Conservation (phyloP, 1,139 yeast genomes). For the Lodderomyces theae region DNA sequence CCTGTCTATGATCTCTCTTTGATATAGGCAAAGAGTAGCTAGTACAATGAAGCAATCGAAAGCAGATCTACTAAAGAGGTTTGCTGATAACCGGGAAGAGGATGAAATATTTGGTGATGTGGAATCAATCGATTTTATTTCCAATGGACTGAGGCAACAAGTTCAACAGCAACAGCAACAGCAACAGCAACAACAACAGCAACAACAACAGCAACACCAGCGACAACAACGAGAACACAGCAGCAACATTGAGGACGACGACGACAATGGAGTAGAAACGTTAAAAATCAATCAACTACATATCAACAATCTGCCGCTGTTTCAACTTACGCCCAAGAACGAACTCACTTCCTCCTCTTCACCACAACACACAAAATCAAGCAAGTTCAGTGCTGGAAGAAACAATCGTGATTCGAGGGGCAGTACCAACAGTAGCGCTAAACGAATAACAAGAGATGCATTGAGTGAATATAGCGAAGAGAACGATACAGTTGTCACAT, state of each 20-base stretch:
- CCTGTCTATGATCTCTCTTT: neutral
- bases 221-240: slow-evolving; percentile 16
- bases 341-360: slow-evolving; percentile 9
- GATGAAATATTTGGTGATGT: slow-evolving; percentile 33
- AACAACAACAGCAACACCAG: slow-evolving; percentile 10
- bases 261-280: slow-evolving; percentile 8
- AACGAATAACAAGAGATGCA: slow-evolving; percentile 17
- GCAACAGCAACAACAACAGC: neutral
- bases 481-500: slow-evolving; percentile 41
- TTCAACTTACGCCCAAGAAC: slow-evolving; percentile 13
- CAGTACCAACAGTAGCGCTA: slow-evolving; percentile 6
- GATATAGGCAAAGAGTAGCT: neutral
- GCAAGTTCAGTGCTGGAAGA: neutral
- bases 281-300: slow-evolving; percentile 8
- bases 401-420: neutral
- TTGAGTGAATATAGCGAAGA: slow-evolving; percentile 41
- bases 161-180: slow-evolving; percentile 16
- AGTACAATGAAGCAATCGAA: neutral
- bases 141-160: neutral
- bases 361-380: slow-evolving; percentile 7
- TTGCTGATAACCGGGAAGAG: slow-evolving; percentile 19
- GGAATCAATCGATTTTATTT: slow-evolving; percentile 18
- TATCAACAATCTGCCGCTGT: slow-evolving; percentile 13
- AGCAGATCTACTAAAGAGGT: slow-evolving; percentile 18
- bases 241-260: neutral